phyloP scores from a whole-genome alignment of 805 yeast species.

The Wickerhamomyces canadensis region DNA sequence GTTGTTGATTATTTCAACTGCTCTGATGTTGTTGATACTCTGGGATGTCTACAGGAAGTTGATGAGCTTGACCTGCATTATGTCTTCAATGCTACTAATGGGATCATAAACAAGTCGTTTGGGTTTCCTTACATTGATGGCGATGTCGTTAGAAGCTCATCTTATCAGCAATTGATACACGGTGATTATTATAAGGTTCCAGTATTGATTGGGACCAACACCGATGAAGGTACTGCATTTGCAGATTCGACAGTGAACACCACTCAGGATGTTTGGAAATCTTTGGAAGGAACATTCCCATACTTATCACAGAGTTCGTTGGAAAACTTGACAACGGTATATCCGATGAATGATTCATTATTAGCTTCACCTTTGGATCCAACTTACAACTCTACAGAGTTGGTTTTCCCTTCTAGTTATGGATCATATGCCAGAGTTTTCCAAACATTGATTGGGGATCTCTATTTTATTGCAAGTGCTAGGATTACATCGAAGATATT shows the following conservation, averaged over 20 bases:
- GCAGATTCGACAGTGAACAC: background rate
- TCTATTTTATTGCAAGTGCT: constrained; percentile 11
- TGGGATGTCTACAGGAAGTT: constrained; percentile 12
- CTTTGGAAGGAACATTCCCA: too few relatives aligned
- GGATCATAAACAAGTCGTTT: background rate
- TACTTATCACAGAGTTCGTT: too few relatives aligned
- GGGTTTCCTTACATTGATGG: constrained; percentile 13
- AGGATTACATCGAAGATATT: constrained; percentile 6
- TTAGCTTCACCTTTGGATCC: constrained; percentile 8
- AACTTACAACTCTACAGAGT: constrained; percentile 6
- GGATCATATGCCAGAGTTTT: constrained; percentile 1
- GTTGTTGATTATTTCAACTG: background rate
- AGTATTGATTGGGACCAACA: too few relatives aligned
- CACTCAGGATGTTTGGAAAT: too few relatives aligned
- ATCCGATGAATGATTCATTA: constrained; percentile 1
- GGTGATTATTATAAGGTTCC: constrained; percentile 7
- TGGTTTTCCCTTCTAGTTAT: constrained; percentile 2
- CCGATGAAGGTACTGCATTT: too few relatives aligned
- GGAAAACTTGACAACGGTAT: background rate
- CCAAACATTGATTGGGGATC: constrained; percentile 8
- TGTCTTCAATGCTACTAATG: constrained; percentile 12
- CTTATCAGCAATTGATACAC: constrained; percentile 5
- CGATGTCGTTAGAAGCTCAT: constrained; percentile 12
- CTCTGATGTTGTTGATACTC: constrained; percentile 5
- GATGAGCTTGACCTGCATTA: constrained; percentile 5